Evolutionary conservation across 1,284 basidiomycete genomes (phyloP), one percentile per base, ranked within the genome.

Genomic region (Papiliotrema flavescens): DNA sequence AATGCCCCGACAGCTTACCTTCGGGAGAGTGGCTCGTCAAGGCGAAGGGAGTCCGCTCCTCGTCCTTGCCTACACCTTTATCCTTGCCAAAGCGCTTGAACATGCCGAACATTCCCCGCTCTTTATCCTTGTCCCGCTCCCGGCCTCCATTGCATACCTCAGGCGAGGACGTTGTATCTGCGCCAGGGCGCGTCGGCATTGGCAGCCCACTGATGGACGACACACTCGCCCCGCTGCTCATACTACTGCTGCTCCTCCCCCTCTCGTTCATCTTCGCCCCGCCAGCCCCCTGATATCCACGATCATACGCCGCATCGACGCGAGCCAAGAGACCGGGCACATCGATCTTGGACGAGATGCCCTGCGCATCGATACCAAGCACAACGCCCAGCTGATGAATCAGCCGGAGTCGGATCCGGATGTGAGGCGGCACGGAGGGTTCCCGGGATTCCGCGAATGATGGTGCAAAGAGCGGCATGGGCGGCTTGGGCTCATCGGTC

Each of bases 261-360:
- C 37, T 22, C 41, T 28, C 22, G 28, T 20, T 47, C 23, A 35
- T 35, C 17, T 15, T 22, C 11, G 6, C 28, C 28, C 6, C 28
- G 5, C 28, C 28, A 5, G 28, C 28, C 11, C 19, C 37, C 24
- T 52, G 47, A 34, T 52, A 36, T 20, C 53, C 48, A 41, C 59
- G 42, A 37, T 66, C 64, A 42, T 66, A 62, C 2, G 62, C 64
- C 28, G 55, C 54, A 54, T 68, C 66, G 17, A 68, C 66, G 32
- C 66, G 44, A 20, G 66, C 62, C 8, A 68, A 51, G 20, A 68
- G 44, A 24, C 59, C 61, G 14, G 66, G 64, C 15, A 68, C 55
- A 51, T 68, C 66, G 39, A 68, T 65, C 49, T 56, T 60, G n/a
- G 42, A 43, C 13, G 53, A 52, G 8, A 68, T 57, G 3, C 51